Conservation (phyloP, 2,329 filamentous ascomycete genomes). For the Penicillium sumatraense region DNA sequence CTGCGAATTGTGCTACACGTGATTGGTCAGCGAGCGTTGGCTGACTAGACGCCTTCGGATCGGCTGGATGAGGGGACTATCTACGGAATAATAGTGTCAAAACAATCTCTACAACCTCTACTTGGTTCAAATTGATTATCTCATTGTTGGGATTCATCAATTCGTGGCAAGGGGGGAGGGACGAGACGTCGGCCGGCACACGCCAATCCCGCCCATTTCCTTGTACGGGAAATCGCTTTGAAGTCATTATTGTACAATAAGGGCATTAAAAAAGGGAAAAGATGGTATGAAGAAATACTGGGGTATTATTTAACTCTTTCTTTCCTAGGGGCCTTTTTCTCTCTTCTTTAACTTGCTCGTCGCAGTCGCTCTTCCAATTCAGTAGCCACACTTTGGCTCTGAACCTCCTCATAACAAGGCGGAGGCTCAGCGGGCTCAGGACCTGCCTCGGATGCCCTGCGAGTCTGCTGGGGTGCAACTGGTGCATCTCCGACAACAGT, state of each 20-base stretch:
- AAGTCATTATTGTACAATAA: conserved; percentile 16
- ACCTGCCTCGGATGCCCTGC: conserved; percentile 28
- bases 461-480: conserved; percentile 19
- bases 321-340: conserved; percentile 14
- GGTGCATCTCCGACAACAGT: conserved; percentile 12
- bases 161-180: not conserved
- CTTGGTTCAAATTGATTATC: not conserved
- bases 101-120: not conserved
- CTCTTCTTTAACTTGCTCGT: conserved; percentile 32
- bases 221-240: conserved; percentile 11
- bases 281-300: conserved; percentile 13
- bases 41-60: not conserved
- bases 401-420: conserved; percentile 89
- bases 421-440: conserved; percentile 72
- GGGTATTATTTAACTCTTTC: not conserved
- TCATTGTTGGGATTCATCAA: not conserved
- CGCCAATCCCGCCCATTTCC: not conserved
- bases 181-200: no score
- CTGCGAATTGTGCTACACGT: conserved; percentile 46
- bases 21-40: conserved; percentile 37
- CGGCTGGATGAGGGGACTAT: not conserved
- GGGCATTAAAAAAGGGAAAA: no score
- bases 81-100: not conserved
- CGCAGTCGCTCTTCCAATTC: conserved; percentile 67
- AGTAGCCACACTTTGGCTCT: conserved; percentile 76